Conservation (phyloP, 1,284 basidiomycete genomes). For the Taiwanofungus camphoratus region DNA sequence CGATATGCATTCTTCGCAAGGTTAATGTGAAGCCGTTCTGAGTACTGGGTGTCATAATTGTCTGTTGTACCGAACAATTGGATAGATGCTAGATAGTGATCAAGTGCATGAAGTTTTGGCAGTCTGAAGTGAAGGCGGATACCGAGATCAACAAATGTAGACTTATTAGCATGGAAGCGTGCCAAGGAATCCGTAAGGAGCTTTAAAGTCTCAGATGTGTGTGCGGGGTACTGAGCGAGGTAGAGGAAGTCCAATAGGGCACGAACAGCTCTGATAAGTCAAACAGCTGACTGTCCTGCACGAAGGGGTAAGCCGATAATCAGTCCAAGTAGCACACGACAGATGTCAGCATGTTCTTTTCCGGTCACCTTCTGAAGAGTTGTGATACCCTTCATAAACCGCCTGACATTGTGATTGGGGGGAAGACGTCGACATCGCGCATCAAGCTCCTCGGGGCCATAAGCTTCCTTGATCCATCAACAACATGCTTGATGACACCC, state of each 20-base stretch:
- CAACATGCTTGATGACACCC: slow-evolving; percentile 30
- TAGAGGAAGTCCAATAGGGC: slow-evolving; percentile 24
- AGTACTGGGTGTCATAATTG: slow-evolving; percentile 25
- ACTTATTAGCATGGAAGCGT: slow-evolving; percentile 29
- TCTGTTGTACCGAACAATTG: slow-evolving; percentile 8
- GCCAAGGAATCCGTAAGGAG: slow-evolving; percentile 17
- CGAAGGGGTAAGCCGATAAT: slow-evolving; percentile 14
- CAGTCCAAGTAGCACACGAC: slow-evolving; percentile 14
- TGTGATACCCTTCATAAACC: slow-evolving; percentile 36
- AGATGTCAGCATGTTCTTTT: slow-evolving; percentile 19
- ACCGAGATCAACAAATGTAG: slow-evolving; percentile 22
- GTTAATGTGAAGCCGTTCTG: slow-evolving; percentile 29
- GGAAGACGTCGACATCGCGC: slow-evolving; percentile 27
- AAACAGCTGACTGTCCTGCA: slow-evolving; percentile 2
- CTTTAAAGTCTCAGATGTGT: slow-evolving; percentile 22
- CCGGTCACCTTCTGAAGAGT: slow-evolving; percentile 15
- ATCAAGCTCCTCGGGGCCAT: slow-evolving; percentile 29
- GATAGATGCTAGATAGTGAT: not conserved
- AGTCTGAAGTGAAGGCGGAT: slow-evolving; percentile 25
- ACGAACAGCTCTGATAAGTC: slow-evolving; percentile 16
- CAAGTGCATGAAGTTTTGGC: not conserved
- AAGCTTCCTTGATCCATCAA: slow-evolving; percentile 22
- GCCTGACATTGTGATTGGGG: slow-evolving; percentile 29
- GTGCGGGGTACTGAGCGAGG: slow-evolving; percentile 22
- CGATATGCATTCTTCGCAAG: slow-evolving; percentile 27